These are phyloP conservation scores for Coffea eugenioides DNA, from an alignment of 257 asterid genomes.

Conservation along the genomic window DNA sequence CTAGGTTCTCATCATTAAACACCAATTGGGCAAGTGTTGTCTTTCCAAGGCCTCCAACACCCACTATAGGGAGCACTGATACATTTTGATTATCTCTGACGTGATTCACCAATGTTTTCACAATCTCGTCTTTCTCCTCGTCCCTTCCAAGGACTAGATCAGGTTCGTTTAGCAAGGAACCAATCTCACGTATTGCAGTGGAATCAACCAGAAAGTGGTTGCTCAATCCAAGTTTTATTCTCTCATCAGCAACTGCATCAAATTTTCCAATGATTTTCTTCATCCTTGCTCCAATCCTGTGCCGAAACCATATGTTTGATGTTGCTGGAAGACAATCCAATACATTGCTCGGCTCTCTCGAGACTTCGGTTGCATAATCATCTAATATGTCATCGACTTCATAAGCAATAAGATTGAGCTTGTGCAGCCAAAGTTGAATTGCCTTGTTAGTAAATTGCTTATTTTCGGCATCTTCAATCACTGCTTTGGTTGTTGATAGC, in stretches of 20 bases:
- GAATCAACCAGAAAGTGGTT: too few relatives aligned
- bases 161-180: constrained; percentile 23
- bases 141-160: constrained; percentile 26
- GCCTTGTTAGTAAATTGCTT: constrained; percentile 17
- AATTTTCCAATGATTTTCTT: constrained; percentile 17
- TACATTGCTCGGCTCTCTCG: too few relatives aligned
- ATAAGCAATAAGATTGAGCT: constrained; percentile 23
- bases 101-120: constrained; percentile 22
- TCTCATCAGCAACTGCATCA: constrained; percentile 24
- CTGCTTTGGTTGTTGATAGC: constrained; percentile 31
- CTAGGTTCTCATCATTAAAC: too few relatives aligned
- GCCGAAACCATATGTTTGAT: constrained; percentile 1
- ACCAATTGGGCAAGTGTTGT: too few relatives aligned
- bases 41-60: too few relatives aligned
- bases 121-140: constrained; percentile 26
- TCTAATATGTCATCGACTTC: constrained; percentile 34
- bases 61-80: constrained; percentile 26
- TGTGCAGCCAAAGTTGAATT: constrained; percentile 24
- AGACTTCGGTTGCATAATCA: constrained; percentile 20
- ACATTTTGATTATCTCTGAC: constrained; percentile 8
- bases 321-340: too few relatives aligned
- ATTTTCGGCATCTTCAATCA: constrained; percentile 30
- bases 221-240: constrained; percentile 18
- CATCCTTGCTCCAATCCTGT: constrained; percentile 24
- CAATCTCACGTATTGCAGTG: constrained; percentile 27